Evolutionary conservation across 1,284 basidiomycete genomes (phyloP).

Genomic region (Trichosporon inkin): DNA sequence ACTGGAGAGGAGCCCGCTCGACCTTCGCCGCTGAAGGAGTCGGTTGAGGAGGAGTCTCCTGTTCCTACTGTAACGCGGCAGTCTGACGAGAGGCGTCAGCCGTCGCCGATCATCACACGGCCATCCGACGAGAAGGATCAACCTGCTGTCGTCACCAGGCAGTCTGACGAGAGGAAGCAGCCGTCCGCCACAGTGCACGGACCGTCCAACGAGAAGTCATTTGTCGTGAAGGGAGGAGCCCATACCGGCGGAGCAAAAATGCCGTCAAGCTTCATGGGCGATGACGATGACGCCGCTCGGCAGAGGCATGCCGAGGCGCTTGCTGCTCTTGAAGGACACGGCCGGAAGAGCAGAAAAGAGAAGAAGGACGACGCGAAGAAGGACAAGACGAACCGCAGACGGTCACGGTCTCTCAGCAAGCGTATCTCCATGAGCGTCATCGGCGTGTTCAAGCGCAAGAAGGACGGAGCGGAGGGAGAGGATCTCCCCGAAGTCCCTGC

Average conservation of each 20-base stretch:
- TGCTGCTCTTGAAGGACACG: neutral
- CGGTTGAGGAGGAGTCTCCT: neutral
- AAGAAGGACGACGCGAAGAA: neutral
- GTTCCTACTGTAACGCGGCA: neutral
- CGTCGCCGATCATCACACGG: neutral
- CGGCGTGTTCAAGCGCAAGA: conserved; percentile 12
- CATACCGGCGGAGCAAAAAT: neutral
- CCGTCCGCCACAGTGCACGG: neutral
- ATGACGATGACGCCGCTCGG: neutral
- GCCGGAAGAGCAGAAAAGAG: neutral
- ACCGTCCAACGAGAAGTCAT: neutral
- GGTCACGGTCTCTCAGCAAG: conserved; percentile 11
- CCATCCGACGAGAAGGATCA: neutral
- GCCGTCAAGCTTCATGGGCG: neutral
- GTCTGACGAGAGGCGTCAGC: neutral
- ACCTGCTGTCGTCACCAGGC: neutral
- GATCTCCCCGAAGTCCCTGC: conserved; percentile 14
- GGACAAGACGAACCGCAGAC: conserved; percentile 9
- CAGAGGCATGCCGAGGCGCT: neutral
- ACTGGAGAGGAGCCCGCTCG: neutral
- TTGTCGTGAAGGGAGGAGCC: neutral
- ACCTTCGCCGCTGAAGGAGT: neutral
- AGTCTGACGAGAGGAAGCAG: neutral
- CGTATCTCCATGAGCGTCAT: conserved; percentile 16
- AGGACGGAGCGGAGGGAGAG: conserved; percentile 7